Percentiles rank a stretch among this genome's conserved stretches.
phyloP scores from a whole-genome alignment of 306 rosid genomes.

The Prunus mume region DNA sequence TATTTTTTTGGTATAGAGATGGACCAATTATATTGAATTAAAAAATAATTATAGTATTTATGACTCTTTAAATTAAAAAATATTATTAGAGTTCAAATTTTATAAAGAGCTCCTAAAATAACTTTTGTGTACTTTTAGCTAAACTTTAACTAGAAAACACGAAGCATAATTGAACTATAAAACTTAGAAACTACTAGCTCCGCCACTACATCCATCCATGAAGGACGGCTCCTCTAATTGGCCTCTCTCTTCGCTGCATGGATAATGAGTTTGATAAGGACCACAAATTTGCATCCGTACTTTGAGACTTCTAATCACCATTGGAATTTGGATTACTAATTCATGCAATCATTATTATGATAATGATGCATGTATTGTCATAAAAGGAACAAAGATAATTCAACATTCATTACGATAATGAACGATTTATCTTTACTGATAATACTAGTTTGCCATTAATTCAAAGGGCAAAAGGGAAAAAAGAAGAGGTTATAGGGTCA shows the following conservation, averaged over 20 bases:
- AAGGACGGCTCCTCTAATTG: background rate
- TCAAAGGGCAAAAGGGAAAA: no score
- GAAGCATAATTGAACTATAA: no score
- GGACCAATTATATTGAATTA: no score
- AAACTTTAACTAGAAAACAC: no score
- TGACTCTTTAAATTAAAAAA: no score
- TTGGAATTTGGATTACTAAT: background rate
- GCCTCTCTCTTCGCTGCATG: background rate
- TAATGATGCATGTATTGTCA: background rate
- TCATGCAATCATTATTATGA: constrained; percentile 18
- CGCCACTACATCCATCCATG: background rate
- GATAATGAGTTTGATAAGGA: constrained; percentile 18
- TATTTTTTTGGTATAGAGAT: no score
- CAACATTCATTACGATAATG: background rate
- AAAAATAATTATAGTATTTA: no score
- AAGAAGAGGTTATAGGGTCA: no score
- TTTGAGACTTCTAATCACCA: constrained; percentile 23
- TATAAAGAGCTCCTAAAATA: no score
- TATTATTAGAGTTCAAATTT: no score
- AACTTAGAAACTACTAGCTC: no score
- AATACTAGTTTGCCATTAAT: background rate
- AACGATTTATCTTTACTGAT: background rate
- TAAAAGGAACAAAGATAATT: background rate
- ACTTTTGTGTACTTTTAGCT: no score
- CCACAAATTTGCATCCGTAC: constrained; percentile 15